Evolutionary conservation across 1,139 yeast genomes (phyloP), one percentile per base, ranked within the genome.

Genomic region (Casaregolazyma lundiana): DNA sequence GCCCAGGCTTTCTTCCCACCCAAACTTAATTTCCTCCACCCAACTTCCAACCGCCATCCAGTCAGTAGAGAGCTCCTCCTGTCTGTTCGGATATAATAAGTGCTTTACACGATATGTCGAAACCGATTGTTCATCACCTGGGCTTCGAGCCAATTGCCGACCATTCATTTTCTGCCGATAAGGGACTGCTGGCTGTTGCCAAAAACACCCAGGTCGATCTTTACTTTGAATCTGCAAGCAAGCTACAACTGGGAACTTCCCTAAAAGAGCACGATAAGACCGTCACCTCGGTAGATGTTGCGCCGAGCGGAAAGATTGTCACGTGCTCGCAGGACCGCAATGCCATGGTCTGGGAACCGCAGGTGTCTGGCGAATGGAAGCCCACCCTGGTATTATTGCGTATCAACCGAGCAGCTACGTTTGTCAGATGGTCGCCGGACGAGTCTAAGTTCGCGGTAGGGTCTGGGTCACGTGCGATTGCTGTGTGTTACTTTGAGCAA

Each of bases 281-380:
- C 2, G 94, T 94, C 42, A 92, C 98, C 9, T 89, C 97, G 0
- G 89, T 94, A 34, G 99, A 94, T 62, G 82, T 94, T 57, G 85
- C 96, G 20, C 75, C 79, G 20, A 88, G 87, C 57, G 97, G 97
- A 38, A 81, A 84, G 62, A 87, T 94, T 58, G 94, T 92, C 59
- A 92, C 98, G 22, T 90, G 97, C 65, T 90, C 98, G 4, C 97
- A 94, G 69, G 99, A 94, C 67, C 78, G 99, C 67, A 94, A 94
- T 61, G 98, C 98, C 4, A 77, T 90, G 58, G 99, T 94, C 15
- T 92, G 97, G 97, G 92, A 87, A 55, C 84, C 84, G 45, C 70
- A 76, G 66, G 51, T 62, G 45, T 79, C 77, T 60, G 83, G 82
- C 3, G 53, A 75, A 7, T 77, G 80, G 68, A 89, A 85, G 70